Evolutionary conservation across 805 yeast genomes (phyloP), one percentile per base, ranked within the genome.

Genomic region (Wickerhamiella siamensis): DNA sequence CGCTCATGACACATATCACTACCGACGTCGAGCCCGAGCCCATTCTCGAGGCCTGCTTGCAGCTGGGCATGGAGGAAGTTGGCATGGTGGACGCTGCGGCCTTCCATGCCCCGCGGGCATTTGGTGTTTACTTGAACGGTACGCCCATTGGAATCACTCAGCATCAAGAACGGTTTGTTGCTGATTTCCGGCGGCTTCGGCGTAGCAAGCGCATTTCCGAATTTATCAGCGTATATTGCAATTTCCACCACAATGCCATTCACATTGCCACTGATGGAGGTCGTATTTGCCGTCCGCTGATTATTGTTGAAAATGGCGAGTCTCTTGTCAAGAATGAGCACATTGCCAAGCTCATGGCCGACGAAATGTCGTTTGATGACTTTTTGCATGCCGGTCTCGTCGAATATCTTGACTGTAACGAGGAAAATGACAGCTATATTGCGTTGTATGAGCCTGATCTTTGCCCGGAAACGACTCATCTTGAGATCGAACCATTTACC

Each of bases 181-280:
- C 68, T 3, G 73, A 72, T 39, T 88, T 91, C 66, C 75, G 98
- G 60, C 61, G 61, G 20, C 65, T 91, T 45, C 77, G 98, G 66
- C 72, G 98, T 57, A 60, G 79, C 0, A 94, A 96, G 17, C 78
- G 77, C 47, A 69, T 91, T 12, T 83, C 95, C 0, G 94, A 81
- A 45, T 91, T 88, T 56, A 82, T 91, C 46, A 83, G 96, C 21
- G 81, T 91, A 49, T 84, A 83, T 60, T 77, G 84, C 21, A 91
- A 91, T 59, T 70, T 77, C 35, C 96, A 91, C 52, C 97, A 91
- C 56, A 66, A 68, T 39, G 94, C 96, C 1, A 95, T 91, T 36
- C 96, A 91, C 58, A 87, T 91, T 55, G 98, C 98, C 17, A 88
- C 98, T 3, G 98, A 91, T 64, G 98, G 98, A 54, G 98, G 98